phyloP scores from a whole-genome alignment of 2,329 filamentous ascomycete genomes.

The Monosporascus sp. region DNA sequence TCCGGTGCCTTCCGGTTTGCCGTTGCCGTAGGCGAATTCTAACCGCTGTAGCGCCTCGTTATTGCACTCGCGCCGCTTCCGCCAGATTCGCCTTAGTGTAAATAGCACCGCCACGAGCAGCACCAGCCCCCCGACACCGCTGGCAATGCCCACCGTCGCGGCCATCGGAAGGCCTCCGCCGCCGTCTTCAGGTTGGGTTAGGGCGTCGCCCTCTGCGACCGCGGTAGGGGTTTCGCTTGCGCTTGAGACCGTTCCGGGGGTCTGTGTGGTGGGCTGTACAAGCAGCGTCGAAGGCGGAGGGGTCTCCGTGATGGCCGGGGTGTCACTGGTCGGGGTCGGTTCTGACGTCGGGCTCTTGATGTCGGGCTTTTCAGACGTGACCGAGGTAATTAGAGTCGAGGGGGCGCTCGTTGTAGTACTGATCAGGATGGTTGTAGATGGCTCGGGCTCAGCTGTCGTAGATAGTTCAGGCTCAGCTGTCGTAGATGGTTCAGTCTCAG shows the following conservation, averaged over 20 bases:
- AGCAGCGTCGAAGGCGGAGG: conserved; percentile 3
- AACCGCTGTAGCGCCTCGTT: conserved; percentile 19
- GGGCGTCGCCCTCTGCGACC: background rate
- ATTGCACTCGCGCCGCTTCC: conserved; percentile 22
- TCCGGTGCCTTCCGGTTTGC: conserved; percentile 17
- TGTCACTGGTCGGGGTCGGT: background rate
- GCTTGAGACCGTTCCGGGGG: background rate
- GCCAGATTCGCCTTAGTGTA: conserved; percentile 23
- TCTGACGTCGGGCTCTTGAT: conserved; percentile 16
- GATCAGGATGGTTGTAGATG: conserved; percentile 5
- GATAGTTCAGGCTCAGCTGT: conserved; percentile 1
- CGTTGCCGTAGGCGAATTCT: conserved; percentile 24
- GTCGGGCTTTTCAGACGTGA: conserved; percentile 13
- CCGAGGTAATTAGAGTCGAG: conserved; percentile 18
- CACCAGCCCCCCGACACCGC: conserved; percentile 20
- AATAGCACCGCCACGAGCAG: conserved; percentile 20
- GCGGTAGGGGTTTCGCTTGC: background rate
- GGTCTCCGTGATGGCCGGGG: conserved; percentile 7
- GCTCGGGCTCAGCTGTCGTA: background rate
- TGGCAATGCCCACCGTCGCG: conserved; percentile 23
- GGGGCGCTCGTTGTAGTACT: conserved; percentile 7
- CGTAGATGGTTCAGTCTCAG: conserved; percentile 1
- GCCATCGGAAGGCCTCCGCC: conserved; percentile 13
- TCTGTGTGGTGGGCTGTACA: conserved; percentile 1
- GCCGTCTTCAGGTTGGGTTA: background rate